phyloP scores from a whole-genome alignment of 106 monocot genomes.

The Dendrobium huoshanense region DNA sequence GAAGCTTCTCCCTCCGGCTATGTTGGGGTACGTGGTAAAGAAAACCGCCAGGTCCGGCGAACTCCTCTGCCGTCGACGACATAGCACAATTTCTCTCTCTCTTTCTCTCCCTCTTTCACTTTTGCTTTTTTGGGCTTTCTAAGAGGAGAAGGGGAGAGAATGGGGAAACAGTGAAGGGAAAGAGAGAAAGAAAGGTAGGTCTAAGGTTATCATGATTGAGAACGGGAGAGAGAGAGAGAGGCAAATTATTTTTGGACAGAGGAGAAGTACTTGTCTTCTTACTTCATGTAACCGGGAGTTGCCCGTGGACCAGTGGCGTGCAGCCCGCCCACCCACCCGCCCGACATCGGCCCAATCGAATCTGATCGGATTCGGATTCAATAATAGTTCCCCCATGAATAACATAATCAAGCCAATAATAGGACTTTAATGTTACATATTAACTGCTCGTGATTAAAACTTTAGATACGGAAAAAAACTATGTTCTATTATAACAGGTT shows the following conservation, averaged over 20 bases:
- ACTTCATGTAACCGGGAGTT: not conserved
- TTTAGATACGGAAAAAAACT: too few relatives aligned
- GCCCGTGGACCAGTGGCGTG: not conserved
- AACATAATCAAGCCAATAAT: not conserved
- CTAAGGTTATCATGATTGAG: conserved; percentile 2
- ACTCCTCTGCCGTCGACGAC: not conserved
- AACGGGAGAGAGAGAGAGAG: not conserved
- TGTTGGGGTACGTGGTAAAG: conserved; percentile 79
- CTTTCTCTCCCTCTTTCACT: not conserved
- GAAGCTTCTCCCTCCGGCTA: conserved; percentile 79
- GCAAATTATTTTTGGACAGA: not conserved
- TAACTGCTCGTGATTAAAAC: too few relatives aligned
- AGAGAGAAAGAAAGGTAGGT: conserved; percentile 4
- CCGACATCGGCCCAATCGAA: not conserved
- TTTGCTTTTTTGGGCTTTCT: not conserved
- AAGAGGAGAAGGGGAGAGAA: not conserved
- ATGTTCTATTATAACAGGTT: too few relatives aligned
- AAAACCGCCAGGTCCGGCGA: not conserved
- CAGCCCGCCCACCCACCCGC: not conserved
- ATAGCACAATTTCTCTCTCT: not conserved
- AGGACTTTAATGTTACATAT: too few relatives aligned
- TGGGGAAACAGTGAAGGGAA: not conserved
- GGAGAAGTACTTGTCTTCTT: not conserved
- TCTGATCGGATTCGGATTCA: not conserved
- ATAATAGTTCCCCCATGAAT: not conserved